Conservation (phyloP, 352 stramenopile species). For the Thraustochytrium striatum region DNA sequence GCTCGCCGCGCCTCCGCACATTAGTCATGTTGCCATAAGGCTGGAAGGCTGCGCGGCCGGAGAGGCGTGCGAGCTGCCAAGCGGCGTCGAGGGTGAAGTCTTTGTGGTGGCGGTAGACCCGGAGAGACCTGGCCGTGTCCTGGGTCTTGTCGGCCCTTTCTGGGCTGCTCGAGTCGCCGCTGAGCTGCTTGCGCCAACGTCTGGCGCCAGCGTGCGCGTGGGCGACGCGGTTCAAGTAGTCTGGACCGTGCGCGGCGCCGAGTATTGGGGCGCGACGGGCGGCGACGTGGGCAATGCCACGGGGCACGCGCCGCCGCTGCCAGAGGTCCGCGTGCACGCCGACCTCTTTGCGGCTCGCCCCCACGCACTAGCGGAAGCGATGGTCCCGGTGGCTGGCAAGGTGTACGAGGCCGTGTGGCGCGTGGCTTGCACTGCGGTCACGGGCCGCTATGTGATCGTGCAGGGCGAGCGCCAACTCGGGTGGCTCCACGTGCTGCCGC, state of each 20-base stretch:
- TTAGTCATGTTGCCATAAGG: too few relatives aligned
- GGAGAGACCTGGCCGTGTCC: not conserved
- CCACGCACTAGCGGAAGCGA: not conserved
- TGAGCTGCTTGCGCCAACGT: not conserved
- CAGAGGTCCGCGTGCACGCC: not conserved
- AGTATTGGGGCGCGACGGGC: too few relatives aligned
- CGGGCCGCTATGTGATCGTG: not conserved
- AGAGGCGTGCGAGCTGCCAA: too few relatives aligned
- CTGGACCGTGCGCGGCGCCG: too few relatives aligned
- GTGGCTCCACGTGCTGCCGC: not conserved
- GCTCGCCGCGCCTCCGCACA: too few relatives aligned
- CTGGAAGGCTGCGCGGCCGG: too few relatives aligned
- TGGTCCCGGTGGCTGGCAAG: not conserved
- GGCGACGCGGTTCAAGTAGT: not conserved
- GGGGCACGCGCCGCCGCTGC: too few relatives aligned
- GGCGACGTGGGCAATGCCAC: too few relatives aligned
- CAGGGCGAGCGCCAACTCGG: not conserved
- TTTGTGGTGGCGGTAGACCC: slow-evolving; percentile 4
- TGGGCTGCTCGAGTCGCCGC: not conserved
- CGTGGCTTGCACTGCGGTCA: not conserved
- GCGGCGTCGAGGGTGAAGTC: too few relatives aligned
- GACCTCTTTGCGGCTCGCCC: not conserved
- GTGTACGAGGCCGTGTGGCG: not conserved
- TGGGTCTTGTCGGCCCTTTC: not conserved
- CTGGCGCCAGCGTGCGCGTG: not conserved